These are phyloP conservation scores for Yamadazyma diospyri DNA, from an alignment of 1,139 yeast species.

Conservation along the genomic window DNA sequence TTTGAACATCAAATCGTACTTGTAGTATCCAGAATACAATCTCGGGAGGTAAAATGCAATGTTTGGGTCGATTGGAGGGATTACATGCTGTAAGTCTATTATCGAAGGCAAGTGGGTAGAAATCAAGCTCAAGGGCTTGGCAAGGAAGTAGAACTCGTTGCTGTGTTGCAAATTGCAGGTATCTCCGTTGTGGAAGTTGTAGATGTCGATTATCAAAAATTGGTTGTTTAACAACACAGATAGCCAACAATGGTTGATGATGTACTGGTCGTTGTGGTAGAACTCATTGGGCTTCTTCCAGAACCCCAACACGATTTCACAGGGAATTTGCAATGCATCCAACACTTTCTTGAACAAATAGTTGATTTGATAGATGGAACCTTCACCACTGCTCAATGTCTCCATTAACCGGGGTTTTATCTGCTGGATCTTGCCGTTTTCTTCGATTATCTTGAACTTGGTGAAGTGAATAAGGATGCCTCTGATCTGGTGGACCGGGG, in stretches of 20 bases:
- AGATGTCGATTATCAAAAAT: slow-evolving; percentile 71
- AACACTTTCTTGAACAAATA: slow-evolving; percentile 73
- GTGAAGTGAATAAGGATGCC: slow-evolving; percentile 39
- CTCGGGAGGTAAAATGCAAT: slow-evolving; percentile 81
- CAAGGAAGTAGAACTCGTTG: slow-evolving; percentile 68
- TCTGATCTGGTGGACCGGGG: slow-evolving; percentile 34
- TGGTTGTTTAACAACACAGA: slow-evolving; percentile 71
- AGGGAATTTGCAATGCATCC: slow-evolving; percentile 63
- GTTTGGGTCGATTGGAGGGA: slow-evolving; percentile 77
- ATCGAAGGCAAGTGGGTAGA: slow-evolving; percentile 85
- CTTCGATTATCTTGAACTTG: slow-evolving; percentile 39
- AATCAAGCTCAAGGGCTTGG: slow-evolving; percentile 70
- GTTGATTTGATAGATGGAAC: slow-evolving; percentile 69
- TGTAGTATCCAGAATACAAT: slow-evolving; percentile 76
- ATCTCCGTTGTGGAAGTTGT: slow-evolving; percentile 33
- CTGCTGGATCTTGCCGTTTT: slow-evolving; percentile 34
- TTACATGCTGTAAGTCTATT: slow-evolving; percentile 76
- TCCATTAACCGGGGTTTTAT: slow-evolving; percentile 40
- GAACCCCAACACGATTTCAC: slow-evolving; percentile 79
- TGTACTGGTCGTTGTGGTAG: slow-evolving; percentile 50
- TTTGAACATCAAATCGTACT: slow-evolving; percentile 52
- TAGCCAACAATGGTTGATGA: slow-evolving; percentile 85
- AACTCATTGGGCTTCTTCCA: slow-evolving; percentile 72
- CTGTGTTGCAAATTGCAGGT: slow-evolving; percentile 33
- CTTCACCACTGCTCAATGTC: slow-evolving; percentile 37